Evolutionary conservation across 495 filamentous ascomycete genomes (phyloP).

Genomic region (Usnea hakonensis): DNA sequence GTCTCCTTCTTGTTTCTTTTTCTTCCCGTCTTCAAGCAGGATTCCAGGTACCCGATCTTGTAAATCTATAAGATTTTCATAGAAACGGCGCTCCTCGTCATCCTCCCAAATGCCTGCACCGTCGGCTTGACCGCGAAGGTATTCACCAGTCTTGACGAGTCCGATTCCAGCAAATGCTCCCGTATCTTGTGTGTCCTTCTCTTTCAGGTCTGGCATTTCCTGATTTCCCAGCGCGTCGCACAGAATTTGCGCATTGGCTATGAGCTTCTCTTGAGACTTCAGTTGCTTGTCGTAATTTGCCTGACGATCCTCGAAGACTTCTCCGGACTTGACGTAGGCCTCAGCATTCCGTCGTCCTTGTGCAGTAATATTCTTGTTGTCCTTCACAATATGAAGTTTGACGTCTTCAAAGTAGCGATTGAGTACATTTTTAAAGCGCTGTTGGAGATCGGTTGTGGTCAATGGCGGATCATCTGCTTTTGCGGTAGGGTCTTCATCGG

Average conservation of each 20-base stretch:
- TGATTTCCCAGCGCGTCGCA: constrained; percentile 70
- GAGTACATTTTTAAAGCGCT: constrained; percentile 81
- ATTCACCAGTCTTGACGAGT: constrained; percentile 88
- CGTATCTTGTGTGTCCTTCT: constrained; percentile 62
- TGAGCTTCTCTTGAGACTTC: constrained; percentile 83
- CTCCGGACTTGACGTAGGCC: constrained; percentile 95
- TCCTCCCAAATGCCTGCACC: constrained; percentile 99
- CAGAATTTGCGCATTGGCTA: constrained; percentile 83
- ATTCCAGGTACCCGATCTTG: constrained; percentile 93
- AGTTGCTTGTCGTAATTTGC: constrained; percentile 88
- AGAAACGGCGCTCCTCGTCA: constrained; percentile 94
- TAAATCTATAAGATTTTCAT: constrained; percentile 91
- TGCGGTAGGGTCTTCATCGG: constrained; percentile 33
- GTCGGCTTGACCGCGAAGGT: constrained; percentile 79
- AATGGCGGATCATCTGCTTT: constrained; percentile 61
- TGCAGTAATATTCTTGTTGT: constrained; percentile 73
- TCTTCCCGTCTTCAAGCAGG: constrained; percentile 87
- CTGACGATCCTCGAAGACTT: constrained; percentile 97
- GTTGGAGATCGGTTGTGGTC: constrained; percentile 64
- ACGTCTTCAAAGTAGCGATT: constrained; percentile 90
- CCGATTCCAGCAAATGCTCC: constrained; percentile 71
- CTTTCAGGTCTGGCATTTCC: constrained; percentile 92
- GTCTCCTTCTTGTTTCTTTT: constrained; percentile 76
- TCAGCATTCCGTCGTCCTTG: constrained; percentile 94
- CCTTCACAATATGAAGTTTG: constrained; percentile 76